These are phyloP conservation scores for Cytospora piceae DNA, from an alignment of 2,329 filamentous ascomycete genomes.

Conservation along the genomic window DNA sequence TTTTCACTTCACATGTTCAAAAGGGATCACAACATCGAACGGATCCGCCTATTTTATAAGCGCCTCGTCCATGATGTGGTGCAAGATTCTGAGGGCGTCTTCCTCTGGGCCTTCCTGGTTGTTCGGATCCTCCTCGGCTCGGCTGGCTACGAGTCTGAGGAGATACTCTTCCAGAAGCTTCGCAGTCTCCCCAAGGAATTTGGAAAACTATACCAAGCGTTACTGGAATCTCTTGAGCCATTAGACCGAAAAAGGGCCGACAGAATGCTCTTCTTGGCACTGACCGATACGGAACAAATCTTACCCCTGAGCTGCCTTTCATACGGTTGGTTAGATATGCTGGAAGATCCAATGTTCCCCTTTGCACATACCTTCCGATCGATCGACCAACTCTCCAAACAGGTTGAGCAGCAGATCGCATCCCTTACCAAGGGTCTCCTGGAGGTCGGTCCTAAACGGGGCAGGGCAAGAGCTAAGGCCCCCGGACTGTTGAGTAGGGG, in stretches of 20 bases:
- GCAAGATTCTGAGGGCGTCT: constrained; percentile 5
- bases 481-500: too few species aligned
- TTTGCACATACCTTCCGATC: neutral
- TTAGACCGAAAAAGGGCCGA: neutral
- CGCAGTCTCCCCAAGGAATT: neutral
- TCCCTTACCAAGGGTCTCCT: neutral
- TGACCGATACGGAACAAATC: neutral
- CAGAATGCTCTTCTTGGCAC: constrained; percentile 1
- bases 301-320: neutral
- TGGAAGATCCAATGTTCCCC: neutral
- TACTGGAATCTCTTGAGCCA: neutral
- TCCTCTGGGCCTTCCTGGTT: constrained; percentile 21
- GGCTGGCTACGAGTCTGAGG: neutral
- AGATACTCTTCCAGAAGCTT: neutral
- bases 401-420: too few species aligned
- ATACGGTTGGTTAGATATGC: neutral
- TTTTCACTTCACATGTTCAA: neutral
- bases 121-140: neutral
- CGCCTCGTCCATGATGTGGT: neutral
- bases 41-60: neutral
- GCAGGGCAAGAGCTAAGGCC: too few species aligned
- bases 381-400: too few species aligned
- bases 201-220: neutral
- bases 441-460: neutral
- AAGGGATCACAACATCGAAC: neutral